A percentile compares a stretch with the other conserved stretches of the same genome.
Conservation (phyloP, 2,329 filamentous ascomycete species). For the Ramularia endophylla region DNA sequence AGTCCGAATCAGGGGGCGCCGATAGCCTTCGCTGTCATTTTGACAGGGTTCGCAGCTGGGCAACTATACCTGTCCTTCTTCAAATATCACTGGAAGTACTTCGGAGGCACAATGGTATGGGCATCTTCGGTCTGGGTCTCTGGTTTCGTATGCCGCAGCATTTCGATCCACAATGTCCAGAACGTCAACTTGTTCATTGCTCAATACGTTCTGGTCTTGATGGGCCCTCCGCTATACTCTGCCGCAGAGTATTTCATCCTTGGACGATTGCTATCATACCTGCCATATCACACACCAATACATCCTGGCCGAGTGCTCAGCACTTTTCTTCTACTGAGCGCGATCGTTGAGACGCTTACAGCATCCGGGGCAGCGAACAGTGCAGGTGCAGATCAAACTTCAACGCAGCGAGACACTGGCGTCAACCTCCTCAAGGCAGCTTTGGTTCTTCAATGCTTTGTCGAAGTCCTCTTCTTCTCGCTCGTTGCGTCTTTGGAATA, state of each 20-base stretch:
- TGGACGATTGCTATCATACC: conserved; percentile 55
- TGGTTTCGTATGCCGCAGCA: conserved; percentile 52
- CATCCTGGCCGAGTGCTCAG: conserved; percentile 56
- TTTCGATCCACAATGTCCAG: conserved; percentile 47
- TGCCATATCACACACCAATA: conserved; percentile 54
- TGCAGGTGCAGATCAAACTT: conserved; percentile 36
- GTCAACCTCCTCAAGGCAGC: conserved; percentile 45
- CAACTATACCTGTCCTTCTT: conserved; percentile 51
- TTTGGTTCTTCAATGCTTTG: conserved; percentile 45
- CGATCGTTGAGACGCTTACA: conserved; percentile 47
- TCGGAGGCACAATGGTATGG: conserved; percentile 23
- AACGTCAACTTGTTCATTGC: conserved; percentile 37
- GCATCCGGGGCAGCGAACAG: conserved; percentile 46
- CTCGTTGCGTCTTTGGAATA: conserved; percentile 43
- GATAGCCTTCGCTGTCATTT: conserved; percentile 47
- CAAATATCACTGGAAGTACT: conserved; percentile 21
- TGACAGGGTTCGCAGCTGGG: conserved; percentile 40
- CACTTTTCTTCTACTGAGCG: conserved; percentile 50
- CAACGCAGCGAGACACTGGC: conserved; percentile 36
- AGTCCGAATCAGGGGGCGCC: conserved; percentile 51
- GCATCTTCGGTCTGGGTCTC: conserved; percentile 31
- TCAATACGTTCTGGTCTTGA: conserved; percentile 36
- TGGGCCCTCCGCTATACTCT: conserved; percentile 52
- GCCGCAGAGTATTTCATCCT: conserved; percentile 58
- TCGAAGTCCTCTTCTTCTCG: conserved; percentile 46